phyloP scores from a whole-genome alignment of 805 yeast species.

The Nakazawaea ernobii region DNA sequence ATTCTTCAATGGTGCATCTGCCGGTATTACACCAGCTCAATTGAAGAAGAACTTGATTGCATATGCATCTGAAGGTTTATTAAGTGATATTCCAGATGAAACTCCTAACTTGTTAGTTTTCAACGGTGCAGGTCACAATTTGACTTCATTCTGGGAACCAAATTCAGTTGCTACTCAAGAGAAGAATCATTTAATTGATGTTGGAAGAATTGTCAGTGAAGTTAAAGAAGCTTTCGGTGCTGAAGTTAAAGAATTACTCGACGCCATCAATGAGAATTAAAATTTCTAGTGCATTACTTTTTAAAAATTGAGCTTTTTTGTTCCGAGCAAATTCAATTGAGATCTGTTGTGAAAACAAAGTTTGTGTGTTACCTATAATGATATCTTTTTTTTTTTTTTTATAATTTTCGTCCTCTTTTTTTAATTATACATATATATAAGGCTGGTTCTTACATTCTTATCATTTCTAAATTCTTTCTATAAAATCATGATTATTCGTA shows the following conservation, averaged over 20 bases:
- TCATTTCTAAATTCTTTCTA: background rate
- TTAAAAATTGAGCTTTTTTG: background rate
- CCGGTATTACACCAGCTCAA: conserved; percentile 58
- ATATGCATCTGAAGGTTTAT: conserved; percentile 55
- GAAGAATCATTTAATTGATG: conserved; percentile 17
- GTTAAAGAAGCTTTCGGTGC: conserved; percentile 3
- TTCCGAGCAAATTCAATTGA: background rate
- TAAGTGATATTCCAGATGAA: conserved; percentile 60
- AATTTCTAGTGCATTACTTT: too few species aligned
- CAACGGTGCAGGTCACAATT: conserved; percentile 77
- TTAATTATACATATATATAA: background rate
- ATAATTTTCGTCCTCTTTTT: background rate
- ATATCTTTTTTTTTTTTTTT: background rate
- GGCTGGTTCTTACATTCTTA: conserved; percentile 7
- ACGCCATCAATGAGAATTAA: background rate
- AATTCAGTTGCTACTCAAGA: conserved; percentile 13
- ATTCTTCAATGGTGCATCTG: conserved; percentile 45
- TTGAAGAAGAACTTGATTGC: conserved; percentile 71
- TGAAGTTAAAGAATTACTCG: conserved; percentile 6
- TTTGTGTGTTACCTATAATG: background rate
- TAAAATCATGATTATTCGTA: too few species aligned
- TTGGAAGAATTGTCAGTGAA: conserved; percentile 9
- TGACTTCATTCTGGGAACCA: conserved; percentile 55
- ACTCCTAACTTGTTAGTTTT: conserved; percentile 74
- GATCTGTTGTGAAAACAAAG: background rate